Base-by-base conservation (phyloP, 2,329 filamentous ascomycete species). In the Arthrobotrys entomopaga region DNA sequence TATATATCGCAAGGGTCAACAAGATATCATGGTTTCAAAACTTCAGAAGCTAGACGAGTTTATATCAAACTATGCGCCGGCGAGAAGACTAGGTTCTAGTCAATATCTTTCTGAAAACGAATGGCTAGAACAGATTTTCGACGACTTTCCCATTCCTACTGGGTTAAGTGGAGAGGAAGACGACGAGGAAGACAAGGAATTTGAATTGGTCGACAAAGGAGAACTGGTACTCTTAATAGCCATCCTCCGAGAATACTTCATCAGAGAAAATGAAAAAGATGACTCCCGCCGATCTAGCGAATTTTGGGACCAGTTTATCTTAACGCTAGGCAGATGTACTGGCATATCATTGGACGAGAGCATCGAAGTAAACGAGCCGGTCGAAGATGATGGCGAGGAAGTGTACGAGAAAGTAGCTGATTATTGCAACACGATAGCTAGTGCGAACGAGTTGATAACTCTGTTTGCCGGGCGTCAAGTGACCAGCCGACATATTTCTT, bases 21-120 rank as follows among this genome's bases (percentile, higher is more conserved):
- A 74, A 20, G 52, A 67, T 6, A 74, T 74, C 16, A 64, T 74
- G 48, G 34, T 67, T 11, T 67, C 63, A 0, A 74, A 74, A 43
- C 54, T 67, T 20, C 7, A 67, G 34, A 66, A 57, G 3, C n/a
- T 74, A 16, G 53, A 67, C 22, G n/a, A 34, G 8, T 74, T 74
- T 48, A 22, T 74, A 10, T 19, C 54, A 40, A 53, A 13, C 16
- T 74, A 67, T 34, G 49, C 63, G 22, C 38, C 15, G 20, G 52
- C 58, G 2, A 56, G 19, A 5, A 19, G 57, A 19, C 38, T 64
- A 3, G 49, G 57, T 16, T 46, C 58, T 8, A 11, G 5, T 5
- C 49, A 58, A 40, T 74, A 67, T 56, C 26, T 74, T 19, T 8
- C 34, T 8, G 50, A 64, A 0, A 61, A 74, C 40, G 11, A 16